These are phyloP conservation scores for Trichoderma atroviride DNA, from an alignment of 2,329 filamentous ascomycete genomes.

Conservation along the genomic window DNA sequence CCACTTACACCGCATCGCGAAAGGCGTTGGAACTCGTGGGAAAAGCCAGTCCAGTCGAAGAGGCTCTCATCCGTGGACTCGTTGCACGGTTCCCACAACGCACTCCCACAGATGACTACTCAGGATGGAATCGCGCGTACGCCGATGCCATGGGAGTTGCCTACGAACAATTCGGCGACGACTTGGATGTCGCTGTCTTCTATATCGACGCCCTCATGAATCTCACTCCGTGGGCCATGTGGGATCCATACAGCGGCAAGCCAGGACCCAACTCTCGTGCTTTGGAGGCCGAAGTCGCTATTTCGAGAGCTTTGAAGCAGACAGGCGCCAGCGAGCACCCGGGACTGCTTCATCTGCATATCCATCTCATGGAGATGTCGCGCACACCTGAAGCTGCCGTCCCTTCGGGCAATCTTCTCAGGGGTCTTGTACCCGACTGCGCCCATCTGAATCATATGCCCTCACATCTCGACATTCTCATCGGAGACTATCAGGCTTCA, in stretches of 20 bases:
- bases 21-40: not conserved
- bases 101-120: slow-evolving; percentile 1
- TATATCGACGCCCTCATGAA: slow-evolving; percentile 14
- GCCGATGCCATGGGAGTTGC: not conserved
- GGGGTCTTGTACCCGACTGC: slow-evolving; percentile 63
- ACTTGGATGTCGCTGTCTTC: slow-evolving; percentile 4
- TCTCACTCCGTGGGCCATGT: slow-evolving; percentile 9
- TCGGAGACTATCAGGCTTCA: not conserved
- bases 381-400: slow-evolving; percentile 61
- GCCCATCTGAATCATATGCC: slow-evolving; percentile 55
- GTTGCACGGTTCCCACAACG: slow-evolving; percentile 12
- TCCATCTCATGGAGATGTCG: slow-evolving; percentile 68
- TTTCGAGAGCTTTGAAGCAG: not conserved
- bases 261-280: not conserved
- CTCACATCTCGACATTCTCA: not conserved
- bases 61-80: slow-evolving; percentile 7
- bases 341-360: slow-evolving; percentile 7
- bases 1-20: not conserved
- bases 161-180: not conserved
- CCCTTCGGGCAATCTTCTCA: slow-evolving; percentile 59
- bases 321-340: not conserved
- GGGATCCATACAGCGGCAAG: slow-evolving; percentile 6
- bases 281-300: not conserved
- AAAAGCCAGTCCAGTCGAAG: slow-evolving; percentile 4
- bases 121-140: slow-evolving; percentile 10